A percentile compares a stretch with the other conserved stretches of the same genome.
Evolutionary conservation across 2,329 filamentous ascomycete species (phyloP).

Genomic region (Neonectria coccinea): DNA sequence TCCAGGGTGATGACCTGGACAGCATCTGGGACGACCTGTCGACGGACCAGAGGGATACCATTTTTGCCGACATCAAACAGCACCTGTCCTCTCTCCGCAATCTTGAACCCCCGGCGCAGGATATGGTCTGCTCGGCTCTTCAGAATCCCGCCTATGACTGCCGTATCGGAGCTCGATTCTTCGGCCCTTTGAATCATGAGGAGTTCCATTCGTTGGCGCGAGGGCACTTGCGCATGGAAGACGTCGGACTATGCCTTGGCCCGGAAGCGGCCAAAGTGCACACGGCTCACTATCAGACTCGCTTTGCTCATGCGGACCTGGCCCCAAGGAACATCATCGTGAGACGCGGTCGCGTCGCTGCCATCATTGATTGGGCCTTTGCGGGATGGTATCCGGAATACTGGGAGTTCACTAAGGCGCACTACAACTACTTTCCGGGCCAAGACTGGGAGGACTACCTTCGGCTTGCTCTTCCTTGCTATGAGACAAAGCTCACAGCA

Average conservation of each 20-base stretch:
- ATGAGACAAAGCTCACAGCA: conserved; percentile 42
- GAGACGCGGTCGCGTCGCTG: conserved; percentile 39
- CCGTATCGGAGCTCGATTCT: conserved; percentile 43
- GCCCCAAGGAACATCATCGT: conserved; percentile 47
- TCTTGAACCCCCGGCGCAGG: conserved; percentile 40
- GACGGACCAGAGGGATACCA: conserved; percentile 31
- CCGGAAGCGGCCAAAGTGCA: conserved; percentile 42
- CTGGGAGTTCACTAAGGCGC: conserved; percentile 48
- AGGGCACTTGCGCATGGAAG: conserved; percentile 38
- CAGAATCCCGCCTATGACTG: conserved; percentile 43
- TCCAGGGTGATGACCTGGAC: conserved; percentile 36
- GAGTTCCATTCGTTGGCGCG: conserved; percentile 45
- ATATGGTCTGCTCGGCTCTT: conserved; percentile 43
- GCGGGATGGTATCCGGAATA: conserved; percentile 52
- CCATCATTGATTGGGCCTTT: conserved; percentile 49
- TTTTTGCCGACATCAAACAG: conserved; percentile 42
- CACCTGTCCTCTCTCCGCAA: conserved; percentile 40
- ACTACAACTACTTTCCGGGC: conserved; percentile 36
- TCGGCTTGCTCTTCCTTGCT: conserved; percentile 35
- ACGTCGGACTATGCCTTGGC: conserved; percentile 39
- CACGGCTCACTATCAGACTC: conserved; percentile 35
- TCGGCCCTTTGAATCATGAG: conserved; percentile 41
- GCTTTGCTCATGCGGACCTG: conserved; percentile 46
- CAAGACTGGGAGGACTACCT: conserved; percentile 40
- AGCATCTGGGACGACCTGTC: conserved; percentile 39